Evolutionary conservation across 208 protist genomes (phyloP), one percentile per base, ranked within the genome.

Genomic region (Phytomonas francai): DNA sequence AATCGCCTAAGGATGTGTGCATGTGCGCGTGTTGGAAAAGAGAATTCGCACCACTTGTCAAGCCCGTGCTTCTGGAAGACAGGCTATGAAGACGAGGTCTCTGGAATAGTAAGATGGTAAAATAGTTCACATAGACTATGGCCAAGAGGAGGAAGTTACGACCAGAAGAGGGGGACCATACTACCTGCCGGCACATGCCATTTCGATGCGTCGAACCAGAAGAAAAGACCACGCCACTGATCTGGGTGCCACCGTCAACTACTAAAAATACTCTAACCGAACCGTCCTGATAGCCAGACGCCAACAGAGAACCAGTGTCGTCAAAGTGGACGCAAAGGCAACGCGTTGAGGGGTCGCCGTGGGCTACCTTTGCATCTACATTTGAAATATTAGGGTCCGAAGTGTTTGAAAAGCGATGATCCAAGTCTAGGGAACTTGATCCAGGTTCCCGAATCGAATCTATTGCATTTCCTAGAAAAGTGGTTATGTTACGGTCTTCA

Each of bases 81-180:
- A 65, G 31, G n/a, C 31, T 31, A 19, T 59, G 39, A 27, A 39
- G 49, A 51, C 70, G 71, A 6, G 89, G 74, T 36, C 87, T 80
- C 45, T 72, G 78, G 73, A 95, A 93, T 54, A 95, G 77, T 3
- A 86, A 57, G 14, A 95, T 49, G 0, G 67, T 72, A 28, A 95
- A 75, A 29, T 70, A 67, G 28, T 79, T 70, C 19, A 73, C 51
- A 54, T 77, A 77, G 3, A 89, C 84, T 33, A 82, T 79, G 27
- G 87, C 84, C 22, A 95, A 79, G 11, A 83, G 77, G 62, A 89
- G 68, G 63, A 92, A 95, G 73, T 87, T 95, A 31, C 85, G 79
- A 16, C 89, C 89, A 5, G 87, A 80, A 2, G 76, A 80, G 16
- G 89, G 89, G 3, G 89, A 63, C 87, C 89, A 95, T 22, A 77